These are phyloP conservation scores for Geranomyces michiganensis DNA, from an alignment of 192 early-diverging fungal species.

Conservation along the genomic window DNA sequence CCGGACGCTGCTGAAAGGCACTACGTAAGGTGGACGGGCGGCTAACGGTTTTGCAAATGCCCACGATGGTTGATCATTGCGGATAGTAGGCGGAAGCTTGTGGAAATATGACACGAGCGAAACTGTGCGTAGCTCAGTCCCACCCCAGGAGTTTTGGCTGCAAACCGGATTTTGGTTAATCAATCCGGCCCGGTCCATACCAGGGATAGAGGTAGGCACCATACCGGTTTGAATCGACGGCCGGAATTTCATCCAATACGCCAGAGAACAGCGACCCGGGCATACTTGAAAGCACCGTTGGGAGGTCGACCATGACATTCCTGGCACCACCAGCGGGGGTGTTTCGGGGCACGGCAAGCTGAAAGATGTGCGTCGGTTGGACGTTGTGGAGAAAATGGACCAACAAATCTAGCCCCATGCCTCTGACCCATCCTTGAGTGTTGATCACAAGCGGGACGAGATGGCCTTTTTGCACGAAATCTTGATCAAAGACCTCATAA, in stretches of 20 bases:
- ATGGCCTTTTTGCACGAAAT: slow-evolving; percentile 28
- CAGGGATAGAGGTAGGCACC: too few relatives aligned
- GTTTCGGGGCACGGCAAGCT: slow-evolving; percentile 37
- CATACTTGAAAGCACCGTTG: slow-evolving; percentile 6
- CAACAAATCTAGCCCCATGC: slow-evolving; percentile 83
- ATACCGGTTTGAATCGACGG: too few relatives aligned
- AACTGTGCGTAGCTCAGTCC: slow-evolving; percentile 69
- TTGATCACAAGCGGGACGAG: slow-evolving; percentile 87
- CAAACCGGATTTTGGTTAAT: too few relatives aligned
- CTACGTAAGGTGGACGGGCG: slow-evolving; percentile 34
- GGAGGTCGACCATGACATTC: slow-evolving; percentile 33
- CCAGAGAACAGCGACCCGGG: not conserved
- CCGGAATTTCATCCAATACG: not conserved
- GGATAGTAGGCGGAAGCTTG: slow-evolving; percentile 56
- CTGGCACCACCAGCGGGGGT: not conserved
- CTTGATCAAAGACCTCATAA: slow-evolving; percentile 56
- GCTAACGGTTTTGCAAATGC: slow-evolving; percentile 34
- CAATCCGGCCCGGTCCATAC: too few relatives aligned
- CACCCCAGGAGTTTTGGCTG: slow-evolving; percentile 28
- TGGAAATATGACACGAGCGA: slow-evolving; percentile 75
- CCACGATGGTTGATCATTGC: slow-evolving; percentile 44
- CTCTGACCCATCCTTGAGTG: slow-evolving; percentile 93
- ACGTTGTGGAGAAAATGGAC: slow-evolving; percentile 63
- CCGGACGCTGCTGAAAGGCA: slow-evolving; percentile 26
- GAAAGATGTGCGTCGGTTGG: slow-evolving; percentile 72